These are phyloP conservation scores for Lasiosphaeria hispida DNA, from an alignment of 495 filamentous ascomycete species.

Conservation along the genomic window DNA sequence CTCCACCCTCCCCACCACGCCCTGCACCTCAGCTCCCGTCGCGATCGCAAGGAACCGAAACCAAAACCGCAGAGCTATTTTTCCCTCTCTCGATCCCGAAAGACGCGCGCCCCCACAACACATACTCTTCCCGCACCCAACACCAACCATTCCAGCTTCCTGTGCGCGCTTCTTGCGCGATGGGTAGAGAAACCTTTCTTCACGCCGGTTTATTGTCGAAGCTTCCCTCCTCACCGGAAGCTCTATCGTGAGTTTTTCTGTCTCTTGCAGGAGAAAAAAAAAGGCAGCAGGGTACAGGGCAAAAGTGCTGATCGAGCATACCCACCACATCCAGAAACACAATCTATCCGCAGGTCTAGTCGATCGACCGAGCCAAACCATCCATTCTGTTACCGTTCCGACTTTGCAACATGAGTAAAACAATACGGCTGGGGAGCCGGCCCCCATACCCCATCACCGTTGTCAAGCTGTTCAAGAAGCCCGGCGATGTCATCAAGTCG, in stretches of 20 bases:
- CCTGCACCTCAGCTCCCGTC: background rate
- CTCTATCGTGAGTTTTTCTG: constrained; percentile 20
- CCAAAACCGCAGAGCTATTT: too few relatives aligned
- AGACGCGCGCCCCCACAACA: background rate
- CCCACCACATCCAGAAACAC: background rate
- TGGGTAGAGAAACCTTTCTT: constrained; percentile 25
- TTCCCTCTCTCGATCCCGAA: background rate
- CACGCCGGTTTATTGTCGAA: constrained; percentile 11
- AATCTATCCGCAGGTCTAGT: constrained; percentile 4
- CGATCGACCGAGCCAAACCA: background rate
- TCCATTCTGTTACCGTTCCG: background rate
- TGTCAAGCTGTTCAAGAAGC: constrained; percentile 74
- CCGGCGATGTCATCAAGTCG: constrained; percentile 69
- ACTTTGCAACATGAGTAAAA: constrained; percentile 32
- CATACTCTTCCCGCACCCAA: background rate
- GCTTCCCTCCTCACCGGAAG: constrained; percentile 21
- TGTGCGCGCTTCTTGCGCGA: constrained; percentile 31
- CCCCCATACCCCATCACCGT: constrained; percentile 96
- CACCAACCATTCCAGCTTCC: background rate
- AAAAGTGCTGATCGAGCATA: background rate
- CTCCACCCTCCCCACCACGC: background rate
- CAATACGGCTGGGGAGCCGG: constrained; percentile 49
- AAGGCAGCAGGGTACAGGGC: background rate
- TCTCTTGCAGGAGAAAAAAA: background rate
- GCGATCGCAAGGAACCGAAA: background rate